Percentiles rank a stretch among this genome's conserved stretches.
These are phyloP conservation scores for Diaporthe vexans DNA, from an alignment of 2,329 filamentous ascomycete species.

Conservation along the genomic window DNA sequence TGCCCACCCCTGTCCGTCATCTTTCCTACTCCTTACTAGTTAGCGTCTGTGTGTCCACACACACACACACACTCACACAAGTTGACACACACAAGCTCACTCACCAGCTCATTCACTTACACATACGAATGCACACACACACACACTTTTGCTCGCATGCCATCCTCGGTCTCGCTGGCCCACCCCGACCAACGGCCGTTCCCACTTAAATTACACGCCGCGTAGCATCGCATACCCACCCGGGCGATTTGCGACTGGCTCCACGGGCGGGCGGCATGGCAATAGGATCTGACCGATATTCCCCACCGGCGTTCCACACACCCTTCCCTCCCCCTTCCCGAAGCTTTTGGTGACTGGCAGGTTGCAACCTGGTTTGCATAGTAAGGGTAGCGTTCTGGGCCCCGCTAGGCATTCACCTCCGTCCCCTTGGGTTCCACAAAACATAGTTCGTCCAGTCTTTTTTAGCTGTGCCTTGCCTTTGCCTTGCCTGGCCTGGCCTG, in stretches of 20 bases:
- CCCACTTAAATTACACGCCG: constrained; percentile 26
- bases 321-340: constrained; percentile 6
- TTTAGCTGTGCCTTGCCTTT: not conserved
- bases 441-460: constrained; percentile 28
- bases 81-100: no score
- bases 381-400: constrained; percentile 16
- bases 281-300: constrained; percentile 13
- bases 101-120: not conserved
- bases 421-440: constrained; percentile 13
- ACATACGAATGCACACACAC: not conserved
- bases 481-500: no score
- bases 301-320: constrained; percentile 24
- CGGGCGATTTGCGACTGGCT: constrained; percentile 13
- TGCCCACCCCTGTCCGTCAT: not conserved
- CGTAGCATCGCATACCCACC: not conserved
- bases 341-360: constrained; percentile 31
- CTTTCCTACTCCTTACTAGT: not conserved
- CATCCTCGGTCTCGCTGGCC: constrained; percentile 5
- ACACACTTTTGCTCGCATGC: not conserved
- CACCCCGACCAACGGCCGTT: not conserved
- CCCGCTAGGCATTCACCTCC: constrained; percentile 20
- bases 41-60: not conserved
- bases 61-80: no score
- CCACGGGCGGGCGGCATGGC: constrained; percentile 25
- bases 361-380: not conserved